These are phyloP conservation scores for Cicer judaicum DNA, from an alignment of 306 rosid genomes.

Conservation along the genomic window DNA sequence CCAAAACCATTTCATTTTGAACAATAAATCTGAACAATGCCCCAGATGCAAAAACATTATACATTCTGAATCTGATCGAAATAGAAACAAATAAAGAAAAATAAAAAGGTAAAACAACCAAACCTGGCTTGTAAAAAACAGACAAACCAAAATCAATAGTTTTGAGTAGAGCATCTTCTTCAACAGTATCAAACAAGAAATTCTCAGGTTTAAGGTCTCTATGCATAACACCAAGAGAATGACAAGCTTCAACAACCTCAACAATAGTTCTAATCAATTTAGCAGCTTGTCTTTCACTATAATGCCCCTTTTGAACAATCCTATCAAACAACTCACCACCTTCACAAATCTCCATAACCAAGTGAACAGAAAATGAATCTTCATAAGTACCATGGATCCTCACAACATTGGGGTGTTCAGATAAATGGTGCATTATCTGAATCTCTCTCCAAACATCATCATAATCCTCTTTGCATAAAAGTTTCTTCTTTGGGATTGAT, in stretches of 20 bases:
- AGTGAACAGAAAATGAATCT: conserved; percentile 49
- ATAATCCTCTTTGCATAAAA: conserved; percentile 53
- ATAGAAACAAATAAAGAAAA: background rate
- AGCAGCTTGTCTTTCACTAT: conserved; percentile 62
- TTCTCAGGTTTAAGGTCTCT: conserved; percentile 69
- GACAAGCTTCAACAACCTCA: conserved; percentile 62
- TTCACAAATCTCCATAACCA: conserved; percentile 67
- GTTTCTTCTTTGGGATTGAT: conserved; percentile 59
- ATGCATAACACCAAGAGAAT: conserved; percentile 65
- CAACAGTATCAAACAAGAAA: conserved; percentile 56
- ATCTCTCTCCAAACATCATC: conserved; percentile 70
- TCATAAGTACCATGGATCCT: conserved; percentile 60
- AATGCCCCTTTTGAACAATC: conserved; percentile 59
- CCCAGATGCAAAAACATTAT: conserved; percentile 16
- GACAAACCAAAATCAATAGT: conserved; percentile 66
- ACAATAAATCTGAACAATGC: background rate
- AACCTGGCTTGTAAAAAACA: conserved; percentile 64
- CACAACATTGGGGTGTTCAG: conserved; percentile 56
- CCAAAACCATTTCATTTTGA: background rate
- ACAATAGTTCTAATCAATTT: conserved; percentile 54
- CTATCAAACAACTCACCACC: conserved; percentile 64
- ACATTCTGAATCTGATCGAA: conserved; percentile 16
- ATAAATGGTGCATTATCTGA: conserved; percentile 69
- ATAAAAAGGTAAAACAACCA: background rate
- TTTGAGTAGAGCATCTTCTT: conserved; percentile 62